Evolutionary conservation across 2,329 filamentous ascomycete genomes (phyloP), one percentile per base, ranked within the genome.

Genomic region (Orbilia oligospora): DNA sequence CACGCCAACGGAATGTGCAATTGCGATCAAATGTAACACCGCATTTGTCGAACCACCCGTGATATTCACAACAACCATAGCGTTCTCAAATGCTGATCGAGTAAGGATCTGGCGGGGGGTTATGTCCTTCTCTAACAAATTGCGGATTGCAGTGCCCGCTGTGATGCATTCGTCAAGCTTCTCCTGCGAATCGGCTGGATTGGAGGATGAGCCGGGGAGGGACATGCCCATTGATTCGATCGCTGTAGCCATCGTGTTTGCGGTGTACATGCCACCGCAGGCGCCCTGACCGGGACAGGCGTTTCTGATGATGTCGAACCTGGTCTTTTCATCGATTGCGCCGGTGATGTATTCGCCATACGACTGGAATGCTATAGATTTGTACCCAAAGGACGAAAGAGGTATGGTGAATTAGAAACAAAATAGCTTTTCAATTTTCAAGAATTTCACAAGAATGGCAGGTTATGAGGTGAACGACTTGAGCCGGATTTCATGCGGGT

Each of bases 321-420:
- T 91, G 86, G 95, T 88, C 83, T 96, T 91, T 86, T 99, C 96
- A 33, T 80, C 76, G 46, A 80, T 97, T 83, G 97, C 90, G 51
- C 95, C 95, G 12, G 92, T 90, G 82, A 99, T 91, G 86, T 94
- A 98, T 84, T 97, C 93, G 27, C 96, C 96, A 83, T 98, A 98
- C 4, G 95, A 92, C 86, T 99, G 96, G 89, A 99, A 99, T 51
- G 96, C 96, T 81, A 56, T 36, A 36, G 3, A 12, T 36, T 36
- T 36, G 51, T 58, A 41, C 22, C 33, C n/a, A 24, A 56, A 36
- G 27, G 27, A 30, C 3, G 3, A 30, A 6, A 30, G 27, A 30
- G 27, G 27, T 14, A 30, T 51, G 48, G 24, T 33, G 49, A 61
- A 61, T 58, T 58, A 58, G 53, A 58, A 38, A 30, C 5, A 58